Evolutionary conservation across 768 basidiomycete genomes (phyloP).

Genomic region (Russula lepida): DNA sequence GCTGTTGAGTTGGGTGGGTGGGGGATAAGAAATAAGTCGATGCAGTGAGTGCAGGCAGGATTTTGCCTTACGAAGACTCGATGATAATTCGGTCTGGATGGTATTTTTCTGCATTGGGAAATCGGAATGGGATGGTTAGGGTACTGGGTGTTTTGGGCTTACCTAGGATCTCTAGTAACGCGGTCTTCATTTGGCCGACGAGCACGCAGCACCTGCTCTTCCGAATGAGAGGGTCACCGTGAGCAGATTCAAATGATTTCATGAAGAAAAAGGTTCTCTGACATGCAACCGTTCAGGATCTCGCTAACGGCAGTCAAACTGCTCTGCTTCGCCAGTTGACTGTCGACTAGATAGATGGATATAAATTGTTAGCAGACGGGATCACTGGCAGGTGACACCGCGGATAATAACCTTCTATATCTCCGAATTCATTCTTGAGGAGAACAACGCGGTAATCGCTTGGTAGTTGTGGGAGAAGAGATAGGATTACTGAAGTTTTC

Average conservation of each 20-base stretch:
- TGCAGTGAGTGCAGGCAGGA: not conserved
- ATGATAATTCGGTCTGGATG: slow-evolving; percentile 88
- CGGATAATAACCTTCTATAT: slow-evolving; percentile 68
- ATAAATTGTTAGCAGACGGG: not conserved
- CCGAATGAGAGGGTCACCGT: not conserved
- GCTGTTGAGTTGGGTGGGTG: slow-evolving; percentile 35
- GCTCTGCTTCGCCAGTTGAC: slow-evolving; percentile 79
- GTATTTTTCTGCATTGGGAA: slow-evolving; percentile 55
- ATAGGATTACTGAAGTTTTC: slow-evolving; percentile 75
- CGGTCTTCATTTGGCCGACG: slow-evolving; percentile 90
- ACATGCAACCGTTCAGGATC: slow-evolving; percentile 96
- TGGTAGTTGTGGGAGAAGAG: slow-evolving; percentile 72
- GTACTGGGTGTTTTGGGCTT: slow-evolving; percentile 8
- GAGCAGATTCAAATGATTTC: not conserved
- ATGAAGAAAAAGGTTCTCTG: slow-evolving; percentile 25
- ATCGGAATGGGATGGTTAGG: not conserved
- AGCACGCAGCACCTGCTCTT: slow-evolving; percentile 77
- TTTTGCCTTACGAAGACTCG: slow-evolving; percentile 72
- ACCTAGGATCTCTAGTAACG: slow-evolving; percentile 83
- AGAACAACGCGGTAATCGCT: slow-evolving; percentile 83
- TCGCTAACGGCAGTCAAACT: slow-evolving; percentile 83
- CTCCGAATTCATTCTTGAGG: slow-evolving; percentile 95
- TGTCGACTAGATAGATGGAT: slow-evolving; percentile 54
- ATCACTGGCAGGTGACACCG: too few relatives aligned
- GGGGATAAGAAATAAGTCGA: too few relatives aligned